Conservation (phyloP, 2,329 filamentous ascomycete genomes). For the Botrytis hyacinthi region DNA sequence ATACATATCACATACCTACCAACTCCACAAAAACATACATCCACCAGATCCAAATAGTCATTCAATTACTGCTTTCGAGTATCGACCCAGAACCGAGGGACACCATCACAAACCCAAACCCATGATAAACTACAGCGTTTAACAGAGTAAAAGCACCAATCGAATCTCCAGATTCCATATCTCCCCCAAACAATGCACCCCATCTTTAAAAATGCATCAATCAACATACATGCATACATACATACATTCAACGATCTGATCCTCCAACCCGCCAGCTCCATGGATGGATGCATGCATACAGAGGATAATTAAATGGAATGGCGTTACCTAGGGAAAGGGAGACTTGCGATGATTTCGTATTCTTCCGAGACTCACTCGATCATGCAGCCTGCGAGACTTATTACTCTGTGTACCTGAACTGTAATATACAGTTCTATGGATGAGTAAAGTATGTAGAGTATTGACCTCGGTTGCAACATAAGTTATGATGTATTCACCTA, state of each 20-base stretch:
- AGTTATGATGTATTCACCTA: neutral
- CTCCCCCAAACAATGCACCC: neutral
- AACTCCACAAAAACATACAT: neutral
- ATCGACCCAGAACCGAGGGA: neutral
- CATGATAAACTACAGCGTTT: slow-evolving; percentile 2
- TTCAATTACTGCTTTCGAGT: neutral
- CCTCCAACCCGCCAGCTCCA: neutral
- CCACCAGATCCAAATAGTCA: neutral
- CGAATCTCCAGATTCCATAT: too few species aligned
- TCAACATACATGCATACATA: neutral
- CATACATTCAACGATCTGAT: neutral
- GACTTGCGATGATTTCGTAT: neutral
- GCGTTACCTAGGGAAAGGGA: neutral
- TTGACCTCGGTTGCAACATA: neutral
- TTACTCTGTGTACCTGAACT: neutral
- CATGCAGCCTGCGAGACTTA: neutral
- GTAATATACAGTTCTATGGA: neutral
- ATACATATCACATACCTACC: too few species aligned
- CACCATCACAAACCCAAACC: neutral
- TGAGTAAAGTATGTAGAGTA: neutral
- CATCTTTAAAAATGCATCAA: slow-evolving; percentile 8
- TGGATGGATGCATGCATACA: neutral
- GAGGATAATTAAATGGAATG: neutral
- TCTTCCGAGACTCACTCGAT: neutral
- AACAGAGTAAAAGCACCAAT: neutral